These are phyloP conservation scores for Sicyos baderoa DNA, from an alignment of 306 rosid genomes.

Conservation along the genomic window DNA sequence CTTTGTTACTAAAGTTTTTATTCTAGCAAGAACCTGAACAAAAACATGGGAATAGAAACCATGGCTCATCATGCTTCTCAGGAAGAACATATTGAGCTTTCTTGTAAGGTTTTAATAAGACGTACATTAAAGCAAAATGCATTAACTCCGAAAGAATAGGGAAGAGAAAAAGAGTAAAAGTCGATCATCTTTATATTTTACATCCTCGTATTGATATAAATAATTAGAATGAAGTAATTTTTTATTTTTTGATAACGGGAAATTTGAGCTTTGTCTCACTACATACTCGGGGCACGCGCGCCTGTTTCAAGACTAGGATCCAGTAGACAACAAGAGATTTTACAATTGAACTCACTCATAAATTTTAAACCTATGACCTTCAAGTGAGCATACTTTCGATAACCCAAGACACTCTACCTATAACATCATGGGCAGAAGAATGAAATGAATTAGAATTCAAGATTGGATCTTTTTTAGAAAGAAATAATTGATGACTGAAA, in stretches of 20 bases:
- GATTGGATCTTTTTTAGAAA: neutral
- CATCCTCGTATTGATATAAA: neutral
- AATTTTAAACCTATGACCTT: too few relatives aligned
- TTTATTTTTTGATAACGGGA: too few relatives aligned
- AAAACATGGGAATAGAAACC: neutral
- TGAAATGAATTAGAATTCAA: neutral
- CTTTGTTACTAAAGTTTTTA: slow-evolving; percentile 54
- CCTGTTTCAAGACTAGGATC: too few relatives aligned
- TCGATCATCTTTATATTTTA: neutral
- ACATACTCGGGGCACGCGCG: too few relatives aligned
- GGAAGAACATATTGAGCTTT: slow-evolving; percentile 4
- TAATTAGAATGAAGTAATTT: too few relatives aligned
- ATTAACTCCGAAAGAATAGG: neutral
- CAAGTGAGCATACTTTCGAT: too few relatives aligned
- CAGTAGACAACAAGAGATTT: too few relatives aligned
- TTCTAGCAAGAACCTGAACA: slow-evolving; percentile 65
- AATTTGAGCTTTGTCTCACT: too few relatives aligned
- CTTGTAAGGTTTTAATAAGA: neutral
- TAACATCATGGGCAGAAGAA: neutral
- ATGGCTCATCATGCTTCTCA: neutral
- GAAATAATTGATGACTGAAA: too few relatives aligned
- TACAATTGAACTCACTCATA: too few relatives aligned
- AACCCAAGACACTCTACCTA: too few relatives aligned
- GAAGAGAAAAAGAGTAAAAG: neutral
- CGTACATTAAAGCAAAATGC: neutral